Conservation (phyloP, 345 rosid species). For the Eucalyptus brandiana region DNA sequence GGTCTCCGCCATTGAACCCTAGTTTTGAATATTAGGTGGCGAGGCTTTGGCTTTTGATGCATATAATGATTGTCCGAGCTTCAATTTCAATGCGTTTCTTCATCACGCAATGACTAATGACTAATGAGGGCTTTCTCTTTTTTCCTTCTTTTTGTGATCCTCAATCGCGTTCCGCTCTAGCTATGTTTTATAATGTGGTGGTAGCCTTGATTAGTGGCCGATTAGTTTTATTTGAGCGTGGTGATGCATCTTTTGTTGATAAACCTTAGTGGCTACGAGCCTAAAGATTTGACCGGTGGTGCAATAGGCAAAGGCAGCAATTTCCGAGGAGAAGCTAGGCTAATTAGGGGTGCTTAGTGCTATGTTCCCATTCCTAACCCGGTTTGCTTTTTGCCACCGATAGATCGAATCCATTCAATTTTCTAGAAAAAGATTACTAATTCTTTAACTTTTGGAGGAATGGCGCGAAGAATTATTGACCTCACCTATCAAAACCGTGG, state of each 20-base stretch:
- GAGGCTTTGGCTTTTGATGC: background rate
- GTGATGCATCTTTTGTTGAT: background rate
- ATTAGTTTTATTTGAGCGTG: background rate
- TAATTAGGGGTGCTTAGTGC: background rate
- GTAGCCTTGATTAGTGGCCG: background rate
- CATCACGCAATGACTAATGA: background rate
- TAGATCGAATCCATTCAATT: background rate
- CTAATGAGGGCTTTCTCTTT: background rate
- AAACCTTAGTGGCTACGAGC: background rate
- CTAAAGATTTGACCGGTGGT: background rate
- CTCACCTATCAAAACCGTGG: background rate
- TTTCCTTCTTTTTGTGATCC: background rate
- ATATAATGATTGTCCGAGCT: background rate
- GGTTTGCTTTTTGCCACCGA: background rate
- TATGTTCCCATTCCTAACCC: background rate
- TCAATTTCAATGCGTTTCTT: background rate
- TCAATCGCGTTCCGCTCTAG: background rate
- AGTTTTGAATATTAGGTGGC: slow-evolving; percentile 3
- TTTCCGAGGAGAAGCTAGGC: background rate
- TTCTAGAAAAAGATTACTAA: background rate
- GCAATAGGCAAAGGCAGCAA: background rate
- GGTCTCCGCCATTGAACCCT: slow-evolving; percentile 1
- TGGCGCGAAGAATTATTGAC: background rate
- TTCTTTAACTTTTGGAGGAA: background rate
- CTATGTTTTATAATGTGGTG: background rate